Base-by-base conservation (phyloP, 179 eudicot species). In the Silene vulgaris region DNA sequence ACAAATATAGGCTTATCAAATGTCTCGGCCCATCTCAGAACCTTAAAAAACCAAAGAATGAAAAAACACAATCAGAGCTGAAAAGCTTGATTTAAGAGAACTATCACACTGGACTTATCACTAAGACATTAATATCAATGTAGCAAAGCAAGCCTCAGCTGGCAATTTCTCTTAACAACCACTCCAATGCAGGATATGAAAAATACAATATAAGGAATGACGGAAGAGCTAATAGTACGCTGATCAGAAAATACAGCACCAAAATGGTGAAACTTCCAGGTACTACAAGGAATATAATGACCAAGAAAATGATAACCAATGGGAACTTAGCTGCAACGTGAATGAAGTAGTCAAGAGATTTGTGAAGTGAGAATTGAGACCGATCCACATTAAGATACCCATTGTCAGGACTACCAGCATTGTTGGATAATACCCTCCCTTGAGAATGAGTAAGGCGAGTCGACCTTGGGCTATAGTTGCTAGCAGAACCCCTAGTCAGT, bases 111-210 rank as follows among this genome's bases (percentile, higher is more conserved):
- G 23, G 17, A 40, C 48, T 40, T 40, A 40, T 40, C 48, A 40
- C 48, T 40, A 40, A 8, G 12, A 50, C 69, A 64, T 2, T 11
- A 61, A 26, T 30, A 74, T 72, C 64, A 56, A 57, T 17, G 21
- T 35, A 62, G 7, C 17, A 75, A 72, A 35, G 72, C 59, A 75
- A 76, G 59, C 54, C 12, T 89, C 78, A 89, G 74, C 87, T 76
- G 61, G 81, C 78, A 35, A 88, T 88, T 84, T 90, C 92, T 72
- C 86, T 82, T 76, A 78, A 77, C 57, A 90, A 82, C 92, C 92
- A 90, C 75, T 86, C 86, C 84, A 90, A 67, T 28, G 78, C 80
- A 54, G 91, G 89, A 74, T 87, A 90, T 3, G 89, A 88, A 81
- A 87, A 83, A 79, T 88, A 90, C 75, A 90, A 62, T 48, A 90